phyloP scores from a whole-genome alignment of 2,329 filamentous ascomycete genomes.

The Talaromyces rugulosus region DNA sequence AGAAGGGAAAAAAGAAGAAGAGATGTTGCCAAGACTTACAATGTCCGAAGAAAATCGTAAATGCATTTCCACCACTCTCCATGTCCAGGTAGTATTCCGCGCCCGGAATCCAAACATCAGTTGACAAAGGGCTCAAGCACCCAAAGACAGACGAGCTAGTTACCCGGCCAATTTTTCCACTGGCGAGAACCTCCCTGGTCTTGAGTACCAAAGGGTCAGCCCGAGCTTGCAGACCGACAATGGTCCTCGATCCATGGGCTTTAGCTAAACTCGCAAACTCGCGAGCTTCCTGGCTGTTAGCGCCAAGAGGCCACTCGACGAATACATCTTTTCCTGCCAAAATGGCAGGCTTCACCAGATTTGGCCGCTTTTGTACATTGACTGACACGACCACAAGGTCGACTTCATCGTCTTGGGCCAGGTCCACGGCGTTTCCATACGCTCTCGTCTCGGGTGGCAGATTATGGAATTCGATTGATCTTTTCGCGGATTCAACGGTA shows the following conservation, averaged over 20 bases:
- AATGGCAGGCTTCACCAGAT: slow-evolving; percentile 3
- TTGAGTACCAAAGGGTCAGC: slow-evolving; percentile 6
- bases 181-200: not conserved
- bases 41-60: slow-evolving; percentile 8
- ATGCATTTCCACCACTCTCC: slow-evolving; percentile 1
- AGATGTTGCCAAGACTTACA: not conserved
- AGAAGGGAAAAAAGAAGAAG: not conserved
- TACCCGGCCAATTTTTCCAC: not conserved
- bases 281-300: not conserved
- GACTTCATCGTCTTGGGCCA: slow-evolving; percentile 4
- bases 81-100: slow-evolving; percentile 9
- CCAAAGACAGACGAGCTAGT: slow-evolving; percentile 2
- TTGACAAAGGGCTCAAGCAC: not conserved
- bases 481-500: not conserved
- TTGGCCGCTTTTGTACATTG: not conserved
- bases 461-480: not conserved
- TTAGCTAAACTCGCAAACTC: slow-evolving; percentile 1
- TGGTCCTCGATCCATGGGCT: slow-evolving; percentile 1
- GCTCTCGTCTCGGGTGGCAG: slow-evolving; percentile 4
- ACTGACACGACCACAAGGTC: slow-evolving; percentile 7
- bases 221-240: slow-evolving; percentile 6
- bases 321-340: slow-evolving; percentile 7
- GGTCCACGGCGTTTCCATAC: slow-evolving; percentile 2
- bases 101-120: slow-evolving; percentile 1
- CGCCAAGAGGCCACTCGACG: slow-evolving; percentile 9